Evolutionary conservation across 306 rosid species (phyloP).

Genomic region (Begonia masoniana): DNA sequence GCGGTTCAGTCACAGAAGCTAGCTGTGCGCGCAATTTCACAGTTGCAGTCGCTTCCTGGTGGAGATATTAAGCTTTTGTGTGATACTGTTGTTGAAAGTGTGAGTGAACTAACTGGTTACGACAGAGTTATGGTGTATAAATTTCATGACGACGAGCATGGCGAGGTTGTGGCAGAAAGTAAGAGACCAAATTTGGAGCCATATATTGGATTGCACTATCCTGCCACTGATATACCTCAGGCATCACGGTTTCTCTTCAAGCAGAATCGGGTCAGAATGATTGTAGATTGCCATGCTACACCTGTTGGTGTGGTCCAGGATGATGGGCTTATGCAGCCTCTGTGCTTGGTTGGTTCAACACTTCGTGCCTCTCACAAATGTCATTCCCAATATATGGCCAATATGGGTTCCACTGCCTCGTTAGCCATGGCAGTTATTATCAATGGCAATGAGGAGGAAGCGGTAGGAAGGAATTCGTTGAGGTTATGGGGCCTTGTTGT

Average conservation of each 20-base stretch:
- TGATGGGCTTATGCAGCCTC: conserved; percentile 62
- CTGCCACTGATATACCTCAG: conserved; percentile 92
- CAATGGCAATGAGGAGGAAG: conserved; percentile 68
- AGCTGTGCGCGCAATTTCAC: conserved; percentile 83
- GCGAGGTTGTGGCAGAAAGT: conserved; percentile 93
- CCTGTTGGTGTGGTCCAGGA: conserved; percentile 66
- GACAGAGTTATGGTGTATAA: conserved; percentile 96
- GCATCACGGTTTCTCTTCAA: conserved; percentile 93
- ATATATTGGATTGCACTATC: conserved; percentile 89
- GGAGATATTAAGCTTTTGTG: conserved; percentile 71
- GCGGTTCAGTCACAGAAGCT: conserved; percentile 96
- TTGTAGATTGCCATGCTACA: conserved; percentile 74
- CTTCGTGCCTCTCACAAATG: conserved; percentile 91
- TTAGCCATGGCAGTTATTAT: conserved; percentile 83
- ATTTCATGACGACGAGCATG: conserved; percentile 96
- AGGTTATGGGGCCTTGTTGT: conserved; percentile 97
- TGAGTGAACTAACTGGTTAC: conserved; percentile 68
- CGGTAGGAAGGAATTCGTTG: conserved; percentile 34
- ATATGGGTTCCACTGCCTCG: conserved; percentile 90
- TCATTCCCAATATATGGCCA: conserved; percentile 92
- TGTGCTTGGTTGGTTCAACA: conserved; percentile 91
- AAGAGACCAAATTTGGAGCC: conserved; percentile 84
- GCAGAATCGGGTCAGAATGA: conserved; percentile 96
- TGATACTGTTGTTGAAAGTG: conserved; percentile 74
- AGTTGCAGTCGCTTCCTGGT: conserved; percentile 75